These are phyloP conservation scores for Ceratobasidium sp. DNA, from an alignment of 1,284 basidiomycete genomes.

Conservation along the genomic window DNA sequence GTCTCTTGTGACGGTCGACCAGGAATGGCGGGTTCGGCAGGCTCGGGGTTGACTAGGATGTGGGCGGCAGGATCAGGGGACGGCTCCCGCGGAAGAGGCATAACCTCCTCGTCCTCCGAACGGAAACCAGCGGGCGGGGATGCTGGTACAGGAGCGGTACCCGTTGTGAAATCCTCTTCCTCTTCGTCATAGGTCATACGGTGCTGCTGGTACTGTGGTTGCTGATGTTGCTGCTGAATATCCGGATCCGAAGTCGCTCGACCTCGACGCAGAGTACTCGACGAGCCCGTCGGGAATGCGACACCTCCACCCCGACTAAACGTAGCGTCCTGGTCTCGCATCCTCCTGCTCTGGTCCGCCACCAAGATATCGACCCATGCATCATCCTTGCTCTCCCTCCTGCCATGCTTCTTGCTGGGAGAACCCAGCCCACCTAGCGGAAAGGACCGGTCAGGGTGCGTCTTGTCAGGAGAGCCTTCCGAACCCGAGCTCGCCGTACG, in stretches of 20 bases:
- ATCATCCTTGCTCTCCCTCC: conserved; percentile 62
- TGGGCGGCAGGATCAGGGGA: conserved; percentile 36
- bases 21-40: conserved; percentile 18
- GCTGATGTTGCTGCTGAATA: conserved; percentile 61
- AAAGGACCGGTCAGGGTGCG: conserved; percentile 27
- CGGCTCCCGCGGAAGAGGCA: conserved; percentile 51
- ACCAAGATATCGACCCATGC: conserved; percentile 90
- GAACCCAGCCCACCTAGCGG: conserved; percentile 21
- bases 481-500: conserved; percentile 67
- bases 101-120: conserved; percentile 51
- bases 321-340: conserved; percentile 71
- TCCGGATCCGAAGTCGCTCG: conserved; percentile 71
- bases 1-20: conserved; percentile 24
- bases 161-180: conserved; percentile 60
- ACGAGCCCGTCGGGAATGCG: conserved; percentile 58
- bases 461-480: conserved; percentile 28
- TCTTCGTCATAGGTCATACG: conserved; percentile 66
- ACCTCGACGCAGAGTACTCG: conserved; percentile 52
- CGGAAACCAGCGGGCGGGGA: conserved; percentile 35
- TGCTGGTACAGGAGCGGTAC: conserved; percentile 46
- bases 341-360: conserved; percentile 70
- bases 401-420: conserved; percentile 34
- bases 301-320: conserved; percentile 19
- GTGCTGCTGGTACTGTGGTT: conserved; percentile 57
- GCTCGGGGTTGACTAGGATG: conserved; percentile 18